A percentile compares a stretch with the other conserved stretches of the same genome.
These are phyloP conservation scores for Cercospora beticola DNA, from an alignment of 2,329 filamentous ascomycete genomes.

Conservation along the genomic window DNA sequence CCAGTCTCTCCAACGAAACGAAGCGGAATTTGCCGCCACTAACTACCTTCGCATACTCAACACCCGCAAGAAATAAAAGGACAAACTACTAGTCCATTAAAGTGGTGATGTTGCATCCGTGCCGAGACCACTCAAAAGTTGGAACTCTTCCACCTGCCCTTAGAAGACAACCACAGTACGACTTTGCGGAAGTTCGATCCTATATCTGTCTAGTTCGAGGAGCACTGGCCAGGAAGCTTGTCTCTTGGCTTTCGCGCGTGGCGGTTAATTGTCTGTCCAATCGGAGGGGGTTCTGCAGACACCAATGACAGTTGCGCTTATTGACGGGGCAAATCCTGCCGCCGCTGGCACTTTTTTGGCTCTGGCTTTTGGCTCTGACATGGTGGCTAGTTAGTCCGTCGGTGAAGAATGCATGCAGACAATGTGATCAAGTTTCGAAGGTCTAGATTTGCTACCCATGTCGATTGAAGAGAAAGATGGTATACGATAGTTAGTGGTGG, in stretches of 20 bases:
- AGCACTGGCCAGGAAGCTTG: not conserved
- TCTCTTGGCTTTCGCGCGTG: not conserved
- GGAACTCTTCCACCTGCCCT: not conserved
- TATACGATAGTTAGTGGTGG: not conserved
- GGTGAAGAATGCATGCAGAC: not conserved
- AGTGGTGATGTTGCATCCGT: not conserved
- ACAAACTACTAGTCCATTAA: not conserved
- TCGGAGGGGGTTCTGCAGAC: not conserved
- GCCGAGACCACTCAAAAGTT: not conserved
- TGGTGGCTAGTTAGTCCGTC: not conserved
- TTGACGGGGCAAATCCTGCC: not conserved
- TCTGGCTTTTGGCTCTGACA: not conserved
- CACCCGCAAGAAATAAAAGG: too few relatives aligned
- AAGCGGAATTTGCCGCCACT: not conserved
- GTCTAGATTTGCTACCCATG: not conserved
- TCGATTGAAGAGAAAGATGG: not conserved
- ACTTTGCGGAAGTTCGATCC: not conserved
- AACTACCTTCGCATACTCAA: too few relatives aligned
- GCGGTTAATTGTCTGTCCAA: not conserved
- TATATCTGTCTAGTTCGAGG: not conserved
- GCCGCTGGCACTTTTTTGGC: not conserved
- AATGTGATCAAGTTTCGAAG: not conserved
- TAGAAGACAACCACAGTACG: not conserved
- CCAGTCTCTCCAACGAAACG: not conserved
- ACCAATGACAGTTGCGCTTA: not conserved